A percentile compares a stretch with the other conserved stretches of the same genome.
Conservation (phyloP, 2,329 filamentous ascomycete species). For the Xylariaceae sp. region DNA sequence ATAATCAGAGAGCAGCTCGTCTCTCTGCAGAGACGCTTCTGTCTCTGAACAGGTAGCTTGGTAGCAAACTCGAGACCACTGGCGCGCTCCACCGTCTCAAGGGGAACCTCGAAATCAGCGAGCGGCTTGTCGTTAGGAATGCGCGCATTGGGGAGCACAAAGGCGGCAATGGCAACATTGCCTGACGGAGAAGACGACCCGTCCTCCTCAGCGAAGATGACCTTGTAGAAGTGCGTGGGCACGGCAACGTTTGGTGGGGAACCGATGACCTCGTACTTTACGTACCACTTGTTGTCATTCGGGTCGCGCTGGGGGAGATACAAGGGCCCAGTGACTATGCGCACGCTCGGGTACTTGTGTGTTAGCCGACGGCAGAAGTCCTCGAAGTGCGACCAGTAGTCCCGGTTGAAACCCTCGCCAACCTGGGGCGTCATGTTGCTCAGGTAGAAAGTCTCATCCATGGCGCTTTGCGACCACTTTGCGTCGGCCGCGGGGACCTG, state of each 20-base stretch:
- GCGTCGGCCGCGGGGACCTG: constrained; percentile 95
- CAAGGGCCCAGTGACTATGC: constrained; percentile 87
- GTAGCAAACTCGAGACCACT: constrained; percentile 86
- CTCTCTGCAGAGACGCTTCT: constrained; percentile 79
- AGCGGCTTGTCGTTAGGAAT: constrained; percentile 87
- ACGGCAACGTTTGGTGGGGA: constrained; percentile 90
- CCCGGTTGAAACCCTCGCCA: constrained; percentile 94
- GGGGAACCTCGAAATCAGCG: constrained; percentile 86
- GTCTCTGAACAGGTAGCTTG: constrained; percentile 66
- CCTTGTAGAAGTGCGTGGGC: constrained; percentile 98
- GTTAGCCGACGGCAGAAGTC: constrained; percentile 90
- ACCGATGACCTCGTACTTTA: constrained; percentile 93
- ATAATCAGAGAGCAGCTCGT: constrained; percentile 78
- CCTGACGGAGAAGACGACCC: constrained; percentile 32
- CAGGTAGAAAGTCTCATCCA: constrained; percentile 91
- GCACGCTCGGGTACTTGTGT: constrained; percentile 72
- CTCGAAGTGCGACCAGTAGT: constrained; percentile 99
- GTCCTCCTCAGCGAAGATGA: constrained; percentile 91
- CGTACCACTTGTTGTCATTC: constrained; percentile 87
- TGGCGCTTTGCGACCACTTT: constrained; percentile 89
- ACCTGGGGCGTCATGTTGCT: constrained; percentile 99
- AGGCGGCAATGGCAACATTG: constrained; percentile 84
- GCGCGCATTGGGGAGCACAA: constrained; percentile 85
- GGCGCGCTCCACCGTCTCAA: constrained; percentile 88
- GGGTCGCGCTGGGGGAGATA: constrained; percentile 84